phyloP scores from a whole-genome alignment of 2,329 filamentous ascomycete genomes.

The Paecilomyces niveus region DNA sequence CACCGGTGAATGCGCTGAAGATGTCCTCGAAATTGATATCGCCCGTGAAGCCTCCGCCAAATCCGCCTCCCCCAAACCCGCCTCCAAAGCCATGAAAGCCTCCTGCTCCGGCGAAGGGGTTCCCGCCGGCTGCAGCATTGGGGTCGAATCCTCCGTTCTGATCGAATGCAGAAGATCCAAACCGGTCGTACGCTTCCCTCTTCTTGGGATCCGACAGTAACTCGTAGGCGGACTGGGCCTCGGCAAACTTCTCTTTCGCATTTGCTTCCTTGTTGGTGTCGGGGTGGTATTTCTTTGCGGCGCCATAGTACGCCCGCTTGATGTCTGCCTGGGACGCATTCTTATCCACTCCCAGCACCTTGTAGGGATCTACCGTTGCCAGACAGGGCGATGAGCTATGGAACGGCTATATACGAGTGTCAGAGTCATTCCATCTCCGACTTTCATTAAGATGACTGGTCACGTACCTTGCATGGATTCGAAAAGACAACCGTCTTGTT shows the following conservation, averaged over 20 bases:
- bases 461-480: background rate
- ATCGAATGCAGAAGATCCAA: slow-evolving; percentile 71
- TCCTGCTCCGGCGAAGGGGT: slow-evolving; percentile 51
- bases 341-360: slow-evolving; percentile 75
- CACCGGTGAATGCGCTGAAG: slow-evolving; percentile 75
- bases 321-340: slow-evolving; percentile 77
- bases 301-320: slow-evolving; percentile 96
- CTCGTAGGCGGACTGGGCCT: slow-evolving; percentile 91
- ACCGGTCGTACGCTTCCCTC: slow-evolving; percentile 85
- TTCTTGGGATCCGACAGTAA: slow-evolving; percentile 88
- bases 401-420: slow-evolving; percentile 27
- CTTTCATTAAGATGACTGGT: background rate
- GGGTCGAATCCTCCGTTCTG: slow-evolving; percentile 70
- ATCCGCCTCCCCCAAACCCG: slow-evolving; percentile 52
- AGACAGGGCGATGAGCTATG: slow-evolving; percentile 50
- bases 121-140: slow-evolving; percentile 47
- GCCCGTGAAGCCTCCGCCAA: slow-evolving; percentile 61
- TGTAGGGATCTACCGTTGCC: slow-evolving; percentile 77
- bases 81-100: slow-evolving; percentile 55
- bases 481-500: background rate
- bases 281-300: slow-evolving; percentile 96
- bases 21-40: slow-evolving; percentile 96
- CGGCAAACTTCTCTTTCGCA: slow-evolving; percentile 92
- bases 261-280: slow-evolving; percentile 92
- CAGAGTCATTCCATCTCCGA: background rate